Percentiles rank a stretch among this genome's conserved stretches.
phyloP scores from a whole-genome alignment of 2,329 filamentous ascomycete species.

The Venturia nashicola region DNA sequence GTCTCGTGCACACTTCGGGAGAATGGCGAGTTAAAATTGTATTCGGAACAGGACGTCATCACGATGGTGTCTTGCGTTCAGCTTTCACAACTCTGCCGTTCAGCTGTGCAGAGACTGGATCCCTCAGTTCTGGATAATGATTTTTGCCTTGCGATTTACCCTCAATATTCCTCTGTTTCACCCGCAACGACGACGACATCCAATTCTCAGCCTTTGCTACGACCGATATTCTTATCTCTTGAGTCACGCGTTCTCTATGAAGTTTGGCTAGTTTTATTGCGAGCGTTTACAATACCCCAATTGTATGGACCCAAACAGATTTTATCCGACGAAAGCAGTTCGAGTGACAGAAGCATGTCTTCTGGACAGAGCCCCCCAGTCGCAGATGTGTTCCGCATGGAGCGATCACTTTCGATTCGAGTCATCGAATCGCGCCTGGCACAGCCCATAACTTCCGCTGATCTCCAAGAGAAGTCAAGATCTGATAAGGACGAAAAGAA shows the following conservation, averaged over 20 bases:
- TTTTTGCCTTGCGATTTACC: constrained; percentile 90
- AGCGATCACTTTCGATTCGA: constrained; percentile 46
- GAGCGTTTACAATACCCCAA: constrained; percentile 85
- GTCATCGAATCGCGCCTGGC: constrained; percentile 49
- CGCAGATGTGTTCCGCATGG: constrained; percentile 53
- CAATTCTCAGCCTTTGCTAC: constrained; percentile 60
- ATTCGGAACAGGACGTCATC: constrained; percentile 70
- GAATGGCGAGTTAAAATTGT: constrained; percentile 85
- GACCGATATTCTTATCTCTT: constrained; percentile 80
- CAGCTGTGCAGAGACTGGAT: constrained; percentile 81
- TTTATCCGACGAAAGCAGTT: constrained; percentile 28
- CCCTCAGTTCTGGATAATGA: constrained; percentile 84
- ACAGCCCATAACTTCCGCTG: constrained; percentile 23
- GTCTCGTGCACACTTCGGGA: constrained; percentile 92
- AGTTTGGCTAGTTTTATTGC: constrained; percentile 87
- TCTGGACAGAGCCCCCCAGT: constrained; percentile 16
- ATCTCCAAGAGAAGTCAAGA: constrained; percentile 13
- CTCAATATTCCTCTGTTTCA: constrained; percentile 55
- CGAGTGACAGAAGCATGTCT: constrained; percentile 7
- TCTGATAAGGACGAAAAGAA: constrained; percentile 14
- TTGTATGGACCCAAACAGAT: constrained; percentile 59
- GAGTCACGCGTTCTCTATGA: constrained; percentile 87
- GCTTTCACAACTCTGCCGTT: constrained; percentile 76
- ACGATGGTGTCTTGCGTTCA: constrained; percentile 72
- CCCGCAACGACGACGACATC: constrained; percentile 38